Conservation (phyloP, 2,329 filamentous ascomycete species). For the Curvularia verruculosa region DNA sequence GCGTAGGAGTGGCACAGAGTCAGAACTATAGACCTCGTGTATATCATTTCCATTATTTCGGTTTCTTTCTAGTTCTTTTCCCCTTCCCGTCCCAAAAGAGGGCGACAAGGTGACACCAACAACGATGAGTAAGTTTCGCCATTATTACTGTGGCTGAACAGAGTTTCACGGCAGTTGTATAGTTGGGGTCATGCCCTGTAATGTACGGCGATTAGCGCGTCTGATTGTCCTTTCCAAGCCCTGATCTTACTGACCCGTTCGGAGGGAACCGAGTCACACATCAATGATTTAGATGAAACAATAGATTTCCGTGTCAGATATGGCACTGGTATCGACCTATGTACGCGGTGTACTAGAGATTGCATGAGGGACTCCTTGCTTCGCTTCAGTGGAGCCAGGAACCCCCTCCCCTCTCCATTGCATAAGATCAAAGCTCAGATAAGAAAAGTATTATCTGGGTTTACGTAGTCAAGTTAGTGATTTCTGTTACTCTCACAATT, state of each 20-base stretch:
- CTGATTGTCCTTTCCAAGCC: neutral
- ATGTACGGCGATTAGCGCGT: neutral
- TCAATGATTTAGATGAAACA: neutral
- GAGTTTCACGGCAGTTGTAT: neutral
- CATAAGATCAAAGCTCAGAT: neutral
- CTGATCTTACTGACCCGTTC: neutral
- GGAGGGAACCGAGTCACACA: neutral
- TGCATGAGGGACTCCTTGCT: neutral
- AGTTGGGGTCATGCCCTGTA: neutral
- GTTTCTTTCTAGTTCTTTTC: neutral
- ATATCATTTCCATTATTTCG: no score
- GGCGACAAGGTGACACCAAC: neutral
- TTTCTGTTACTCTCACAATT: neutral
- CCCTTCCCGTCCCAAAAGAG: neutral
- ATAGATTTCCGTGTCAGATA: neutral
- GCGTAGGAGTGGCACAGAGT: no score
- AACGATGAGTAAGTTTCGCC: neutral
- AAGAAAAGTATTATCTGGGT: neutral
- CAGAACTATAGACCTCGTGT: no score
- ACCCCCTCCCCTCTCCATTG: neutral
- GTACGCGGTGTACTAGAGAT: neutral
- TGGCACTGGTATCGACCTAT: no score
- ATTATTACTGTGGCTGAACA: neutral
- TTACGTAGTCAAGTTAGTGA: neutral
- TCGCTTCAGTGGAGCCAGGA: neutral